Percentiles rank a stretch among this genome's conserved stretches.
Conservation (phyloP, 1,284 basidiomycete genomes). For the Austropuccinia psidii region DNA sequence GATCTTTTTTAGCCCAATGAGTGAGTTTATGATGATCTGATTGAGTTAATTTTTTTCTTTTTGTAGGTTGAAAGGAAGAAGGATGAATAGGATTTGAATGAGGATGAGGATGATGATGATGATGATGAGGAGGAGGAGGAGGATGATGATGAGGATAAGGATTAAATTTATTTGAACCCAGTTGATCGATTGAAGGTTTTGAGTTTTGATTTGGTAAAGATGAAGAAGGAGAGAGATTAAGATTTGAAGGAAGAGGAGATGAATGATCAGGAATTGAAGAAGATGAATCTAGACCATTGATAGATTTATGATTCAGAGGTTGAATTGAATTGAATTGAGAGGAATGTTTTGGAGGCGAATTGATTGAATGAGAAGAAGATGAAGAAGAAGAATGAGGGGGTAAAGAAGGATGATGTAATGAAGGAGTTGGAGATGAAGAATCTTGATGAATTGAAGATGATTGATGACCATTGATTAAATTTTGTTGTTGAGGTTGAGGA, state of each 20-base stretch:
- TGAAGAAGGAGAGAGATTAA: background rate
- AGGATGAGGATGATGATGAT: background rate
- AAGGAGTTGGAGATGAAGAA: background rate
- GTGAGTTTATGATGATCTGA: background rate
- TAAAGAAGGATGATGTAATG: background rate
- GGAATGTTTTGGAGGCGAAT: background rate
- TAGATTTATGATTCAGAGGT: too few species aligned
- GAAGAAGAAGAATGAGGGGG: background rate
- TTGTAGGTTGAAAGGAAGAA: background rate
- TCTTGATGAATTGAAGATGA: background rate
- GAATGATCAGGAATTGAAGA: background rate
- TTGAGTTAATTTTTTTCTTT: background rate
- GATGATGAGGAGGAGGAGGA: background rate
- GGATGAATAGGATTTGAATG: background rate
- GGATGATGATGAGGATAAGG: background rate
- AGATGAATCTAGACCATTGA: too few species aligned
- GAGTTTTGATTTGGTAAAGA: background rate
- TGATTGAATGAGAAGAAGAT: background rate
- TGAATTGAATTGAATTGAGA: background rate
- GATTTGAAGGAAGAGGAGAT: background rate
- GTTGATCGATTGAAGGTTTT: background rate
- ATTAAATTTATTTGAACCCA: background rate
- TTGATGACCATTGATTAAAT: background rate
- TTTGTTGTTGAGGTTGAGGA: background rate
- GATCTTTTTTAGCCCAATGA: constrained; percentile 19